phyloP scores from a whole-genome alignment of 148 eudicot genomes.

The Vaccinium vitisidaea region DNA sequence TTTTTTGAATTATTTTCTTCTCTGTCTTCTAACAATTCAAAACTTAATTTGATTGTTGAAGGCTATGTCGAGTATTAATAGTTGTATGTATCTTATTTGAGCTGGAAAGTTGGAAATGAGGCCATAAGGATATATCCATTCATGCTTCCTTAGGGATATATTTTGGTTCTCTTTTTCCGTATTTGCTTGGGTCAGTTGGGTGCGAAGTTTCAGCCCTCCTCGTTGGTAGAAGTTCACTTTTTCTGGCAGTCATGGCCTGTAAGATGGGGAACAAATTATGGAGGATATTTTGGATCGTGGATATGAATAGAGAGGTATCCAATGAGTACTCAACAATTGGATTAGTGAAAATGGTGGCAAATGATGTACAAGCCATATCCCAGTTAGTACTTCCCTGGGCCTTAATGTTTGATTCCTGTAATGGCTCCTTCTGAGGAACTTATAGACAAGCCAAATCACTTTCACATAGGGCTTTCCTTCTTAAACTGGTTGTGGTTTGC shows the following conservation, averaged over 20 bases:
- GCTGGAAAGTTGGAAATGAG: constrained; percentile 37
- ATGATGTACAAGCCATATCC: neutral
- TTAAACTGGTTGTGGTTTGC: neutral
- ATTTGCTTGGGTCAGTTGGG: constrained; percentile 7
- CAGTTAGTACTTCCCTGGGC: no score
- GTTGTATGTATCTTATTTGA: constrained; percentile 22
- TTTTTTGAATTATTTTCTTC: neutral
- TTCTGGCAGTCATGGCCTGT: constrained; percentile 22
- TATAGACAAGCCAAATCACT: neutral
- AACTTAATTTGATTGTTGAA: constrained; percentile 30
- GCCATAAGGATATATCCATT: constrained; percentile 30
- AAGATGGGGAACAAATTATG: neutral
- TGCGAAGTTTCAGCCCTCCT: constrained; percentile 7
- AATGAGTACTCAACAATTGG: neutral
- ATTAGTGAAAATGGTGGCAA: neutral
- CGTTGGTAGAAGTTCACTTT: constrained; percentile 32
- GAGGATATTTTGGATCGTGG: neutral
- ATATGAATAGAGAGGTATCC: neutral
- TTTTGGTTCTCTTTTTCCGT: constrained; percentile 7
- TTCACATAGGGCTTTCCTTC: neutral
- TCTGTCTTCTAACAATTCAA: constrained; percentile 26
- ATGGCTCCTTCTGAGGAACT: no score
- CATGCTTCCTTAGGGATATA: neutral
- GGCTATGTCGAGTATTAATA: constrained; percentile 31
- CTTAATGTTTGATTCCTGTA: no score